These are phyloP conservation scores for Eutrema yunnanense DNA, from an alignment of 345 rosid species.

Conservation along the genomic window DNA sequence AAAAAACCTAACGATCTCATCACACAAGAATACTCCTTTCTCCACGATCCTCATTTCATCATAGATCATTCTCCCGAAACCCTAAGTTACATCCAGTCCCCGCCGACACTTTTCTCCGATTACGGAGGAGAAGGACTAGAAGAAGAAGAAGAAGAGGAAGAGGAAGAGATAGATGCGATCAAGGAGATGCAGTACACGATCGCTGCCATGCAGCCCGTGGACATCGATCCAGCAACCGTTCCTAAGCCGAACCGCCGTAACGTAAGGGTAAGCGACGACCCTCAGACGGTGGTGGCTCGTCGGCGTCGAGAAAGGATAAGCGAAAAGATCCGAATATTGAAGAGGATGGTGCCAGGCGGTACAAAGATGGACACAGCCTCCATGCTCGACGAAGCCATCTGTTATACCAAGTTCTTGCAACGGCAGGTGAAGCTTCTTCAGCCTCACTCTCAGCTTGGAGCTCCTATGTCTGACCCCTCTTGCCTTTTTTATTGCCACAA, in stretches of 20 bases:
- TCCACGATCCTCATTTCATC: constrained; percentile 31
- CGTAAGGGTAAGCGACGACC: constrained; percentile 83
- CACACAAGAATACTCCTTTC: constrained; percentile 30
- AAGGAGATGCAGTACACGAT: constrained; percentile 87
- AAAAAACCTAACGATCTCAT: constrained; percentile 29
- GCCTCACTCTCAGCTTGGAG: constrained; percentile 32
- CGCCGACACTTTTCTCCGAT: constrained; percentile 10
- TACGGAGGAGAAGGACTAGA: neutral
- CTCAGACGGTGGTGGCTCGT: constrained; percentile 94
- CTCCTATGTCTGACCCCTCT: constrained; percentile 22
- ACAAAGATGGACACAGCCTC: constrained; percentile 96
- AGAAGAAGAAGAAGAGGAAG: constrained; percentile 44
- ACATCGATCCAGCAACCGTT: constrained; percentile 75
- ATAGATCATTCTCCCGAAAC: constrained; percentile 19
- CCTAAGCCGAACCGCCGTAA: constrained; percentile 80
- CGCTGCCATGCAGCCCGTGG: constrained; percentile 88
- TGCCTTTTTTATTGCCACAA: constrained; percentile 14
- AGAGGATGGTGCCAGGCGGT: constrained; percentile 92
- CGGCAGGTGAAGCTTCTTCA: constrained; percentile 69
- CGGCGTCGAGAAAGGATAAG: constrained; percentile 85
- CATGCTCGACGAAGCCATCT: constrained; percentile 90
- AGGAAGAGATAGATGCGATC: constrained; percentile 80
- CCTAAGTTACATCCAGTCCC: constrained; percentile 20
- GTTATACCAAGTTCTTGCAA: constrained; percentile 91
- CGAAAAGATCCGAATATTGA: constrained; percentile 83